Conservation (phyloP, 441 rosid species). For the Adansonia madagascariensis region DNA sequence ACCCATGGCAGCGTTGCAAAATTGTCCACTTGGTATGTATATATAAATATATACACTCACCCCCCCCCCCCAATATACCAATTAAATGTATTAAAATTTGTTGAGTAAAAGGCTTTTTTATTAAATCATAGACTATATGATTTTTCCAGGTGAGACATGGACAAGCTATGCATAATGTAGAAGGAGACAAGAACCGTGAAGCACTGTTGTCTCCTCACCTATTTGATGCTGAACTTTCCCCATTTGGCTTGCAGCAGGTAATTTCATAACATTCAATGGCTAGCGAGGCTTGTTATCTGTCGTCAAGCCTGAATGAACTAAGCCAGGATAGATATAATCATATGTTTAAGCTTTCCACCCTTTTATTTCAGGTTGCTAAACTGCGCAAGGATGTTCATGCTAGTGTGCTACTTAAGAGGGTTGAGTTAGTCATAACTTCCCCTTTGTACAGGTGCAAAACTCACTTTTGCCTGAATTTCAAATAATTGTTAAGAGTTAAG, state of each 20-base stretch:
- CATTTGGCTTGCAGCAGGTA: conserved; percentile 27
- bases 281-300: too few species aligned
- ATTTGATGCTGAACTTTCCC: conserved; percentile 28
- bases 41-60: not conserved
- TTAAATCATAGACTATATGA: not conserved
- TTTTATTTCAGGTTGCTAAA: conserved; percentile 14
- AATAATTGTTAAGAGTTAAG: too few species aligned
- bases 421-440: conserved; percentile 26
- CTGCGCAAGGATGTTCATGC: conserved; percentile 20
- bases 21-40: not conserved
- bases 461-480: not conserved
- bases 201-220: conserved; percentile 27
- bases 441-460: conserved; percentile 25
- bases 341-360: not conserved
- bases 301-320: not conserved
- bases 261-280: not conserved
- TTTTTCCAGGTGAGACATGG: conserved; percentile 30
- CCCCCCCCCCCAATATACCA: not conserved
- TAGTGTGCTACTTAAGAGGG: not conserved
- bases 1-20: conserved; percentile 16
- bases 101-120: not conserved
- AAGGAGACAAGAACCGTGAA: conserved; percentile 28
- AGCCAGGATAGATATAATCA: not conserved
- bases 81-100: not conserved
- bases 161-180: conserved; percentile 32